These are phyloP conservation scores for Clarireedia monteithiana DNA, from an alignment of 2,329 filamentous ascomycete species.

Conservation along the genomic window DNA sequence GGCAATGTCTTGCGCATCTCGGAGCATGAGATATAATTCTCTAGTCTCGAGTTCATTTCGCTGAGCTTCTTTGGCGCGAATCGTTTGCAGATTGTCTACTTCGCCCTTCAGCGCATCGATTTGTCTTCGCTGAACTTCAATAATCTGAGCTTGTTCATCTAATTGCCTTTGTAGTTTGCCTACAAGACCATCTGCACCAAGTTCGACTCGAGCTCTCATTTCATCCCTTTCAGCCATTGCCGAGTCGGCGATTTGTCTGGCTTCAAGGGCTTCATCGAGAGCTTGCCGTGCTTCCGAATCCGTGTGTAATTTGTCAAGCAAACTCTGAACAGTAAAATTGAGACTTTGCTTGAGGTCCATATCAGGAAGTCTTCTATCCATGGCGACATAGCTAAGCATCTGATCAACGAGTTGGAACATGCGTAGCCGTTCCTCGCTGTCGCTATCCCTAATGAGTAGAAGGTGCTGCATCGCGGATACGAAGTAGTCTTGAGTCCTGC, in stretches of 20 bases:
- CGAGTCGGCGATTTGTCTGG: conserved; percentile 86
- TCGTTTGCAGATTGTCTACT: conserved; percentile 74
- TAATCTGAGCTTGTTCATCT: conserved; percentile 86
- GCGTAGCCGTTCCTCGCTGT: conserved; percentile 81
- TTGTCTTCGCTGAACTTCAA: conserved; percentile 80
- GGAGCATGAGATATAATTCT: conserved; percentile 95
- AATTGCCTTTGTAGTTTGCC: conserved; percentile 87
- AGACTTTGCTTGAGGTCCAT: conserved; percentile 97
- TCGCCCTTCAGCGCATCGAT: conserved; percentile 85
- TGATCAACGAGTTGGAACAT: conserved; percentile 98
- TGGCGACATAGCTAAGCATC: conserved; percentile 98
- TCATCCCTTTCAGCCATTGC: conserved; percentile 96
- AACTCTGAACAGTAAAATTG: conserved; percentile 92
- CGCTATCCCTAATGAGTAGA: conserved; percentile 83
- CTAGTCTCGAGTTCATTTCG: conserved; percentile 92
- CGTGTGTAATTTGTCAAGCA: conserved; percentile 92
- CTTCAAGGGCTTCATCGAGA: conserved; percentile 83
- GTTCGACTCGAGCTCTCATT: conserved; percentile 77
- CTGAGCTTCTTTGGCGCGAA: conserved; percentile 85
- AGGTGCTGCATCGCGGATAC: conserved; percentile 92
- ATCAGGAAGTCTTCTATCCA: conserved; percentile 91
- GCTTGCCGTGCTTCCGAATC: conserved; percentile 91
- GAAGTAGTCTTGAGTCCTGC: conserved; percentile 89
- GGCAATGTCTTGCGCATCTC: conserved; percentile 93
- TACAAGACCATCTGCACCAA: conserved; percentile 89